These are phyloP conservation scores for Yamadazyma scolyti DNA, from an alignment of 805 yeast species.

Conservation along the genomic window DNA sequence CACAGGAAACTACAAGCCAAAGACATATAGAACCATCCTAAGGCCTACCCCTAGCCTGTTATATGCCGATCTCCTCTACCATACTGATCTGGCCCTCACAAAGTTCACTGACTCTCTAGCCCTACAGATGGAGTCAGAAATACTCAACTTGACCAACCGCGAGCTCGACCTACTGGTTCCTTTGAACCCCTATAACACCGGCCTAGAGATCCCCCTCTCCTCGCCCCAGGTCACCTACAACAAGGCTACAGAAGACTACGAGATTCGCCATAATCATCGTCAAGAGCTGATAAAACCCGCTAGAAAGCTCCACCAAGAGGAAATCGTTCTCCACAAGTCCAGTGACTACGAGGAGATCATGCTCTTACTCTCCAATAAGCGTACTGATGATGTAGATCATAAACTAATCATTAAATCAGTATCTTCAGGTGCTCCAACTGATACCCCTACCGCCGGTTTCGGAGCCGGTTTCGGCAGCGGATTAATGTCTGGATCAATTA, in stretches of 20 bases:
- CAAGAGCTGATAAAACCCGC: conserved; percentile 25
- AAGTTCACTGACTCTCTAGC: conserved; percentile 77
- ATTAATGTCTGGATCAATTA: too few species aligned
- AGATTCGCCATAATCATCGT: conserved; percentile 27
- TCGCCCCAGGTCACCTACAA: too few species aligned
- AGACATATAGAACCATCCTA: conserved; percentile 71
- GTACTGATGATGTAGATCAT: conserved; percentile 36
- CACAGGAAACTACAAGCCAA: conserved; percentile 41
- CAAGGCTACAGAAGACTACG: conserved; percentile 29
- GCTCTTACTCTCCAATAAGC: conserved; percentile 45
- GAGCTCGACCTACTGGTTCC: conserved; percentile 74
- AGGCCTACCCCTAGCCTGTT: conserved; percentile 77
- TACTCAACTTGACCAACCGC: conserved; percentile 72
- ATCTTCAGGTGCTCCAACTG: conserved; percentile 3
- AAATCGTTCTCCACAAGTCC: conserved; percentile 57
- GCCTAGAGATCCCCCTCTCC: too few species aligned
- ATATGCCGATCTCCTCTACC: conserved; percentile 81
- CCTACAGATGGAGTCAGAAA: conserved; percentile 83
- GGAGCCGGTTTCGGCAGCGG: too few species aligned
- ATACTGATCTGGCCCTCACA: conserved; percentile 72
- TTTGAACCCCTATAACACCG: conserved; percentile 60
- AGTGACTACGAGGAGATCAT: conserved; percentile 85
- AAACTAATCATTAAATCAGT: conserved; percentile 17
- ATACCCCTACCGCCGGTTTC: conserved; percentile 11
- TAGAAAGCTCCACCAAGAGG: conserved; percentile 41